Base-by-base conservation (phyloP, 202 grass and related monocot species). In the Setaria italica region DNA sequence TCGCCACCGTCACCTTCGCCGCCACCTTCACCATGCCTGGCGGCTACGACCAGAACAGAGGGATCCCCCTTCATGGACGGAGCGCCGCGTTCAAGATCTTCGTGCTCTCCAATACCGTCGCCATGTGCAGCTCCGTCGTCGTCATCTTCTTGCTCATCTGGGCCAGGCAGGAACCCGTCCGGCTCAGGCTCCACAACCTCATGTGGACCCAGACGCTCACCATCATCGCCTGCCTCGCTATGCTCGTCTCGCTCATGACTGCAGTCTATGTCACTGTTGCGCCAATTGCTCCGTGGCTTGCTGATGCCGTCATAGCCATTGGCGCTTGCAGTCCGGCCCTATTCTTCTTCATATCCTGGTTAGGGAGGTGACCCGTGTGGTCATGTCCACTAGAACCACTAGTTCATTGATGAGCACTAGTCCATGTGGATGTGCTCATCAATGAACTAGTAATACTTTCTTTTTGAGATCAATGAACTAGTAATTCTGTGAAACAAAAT, bases 1-100 rank as follows among this genome's bases (percentile, higher is more conserved):
- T 92, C 56, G 90, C 93, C 65, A 95, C 92, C 3, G 92, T 92
- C 64, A 92, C 87, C 55, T 95, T 95, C 35, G 85, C 92, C 13
- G 90, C 90, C 33, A 80, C 72, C 5, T 95, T 95, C 81, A 95
- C 90, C 74, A 92, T 92, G 88, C 90, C 90, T 3, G 85, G 90
- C 3, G 88, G 87, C 5, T 92, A 88, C n/a, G 17, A 84, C 74
- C 84, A 89, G 46, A 11, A 0, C 4, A 34, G 5, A 0, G 90
- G 85, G 25, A 69, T 66, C 7, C 80, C 92, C 67, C 64, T 94
- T 71, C 89, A 91, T 6, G 84, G 72, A 10, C 77, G 76, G 19
- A 63, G 30, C 3, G 13, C 46, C 2, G 84, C 89, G 0, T 91
- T 94, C 81, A 85, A 91, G 80, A 68, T 80, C 51, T 94, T 94